Evolutionary conservation across 345 rosid species (phyloP), one percentile per base, ranked within the genome.

Genomic region (Excoecaria cochinchinensis): DNA sequence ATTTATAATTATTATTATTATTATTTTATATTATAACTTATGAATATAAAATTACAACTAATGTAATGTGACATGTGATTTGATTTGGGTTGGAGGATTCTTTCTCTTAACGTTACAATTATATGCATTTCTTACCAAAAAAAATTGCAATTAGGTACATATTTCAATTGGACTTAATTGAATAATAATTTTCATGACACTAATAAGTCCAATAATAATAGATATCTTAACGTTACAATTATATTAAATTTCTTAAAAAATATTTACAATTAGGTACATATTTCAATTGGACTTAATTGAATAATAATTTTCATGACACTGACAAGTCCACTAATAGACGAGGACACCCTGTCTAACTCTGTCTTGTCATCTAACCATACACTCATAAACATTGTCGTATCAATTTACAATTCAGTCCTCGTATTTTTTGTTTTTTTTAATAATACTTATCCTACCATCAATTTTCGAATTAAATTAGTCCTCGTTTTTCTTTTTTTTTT

Each of bases 281-380:
- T 31, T 31, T 1, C 31, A 31, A 2, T 31, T 31, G 31, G 31
- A 31, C 31, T 64, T 63, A 39, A 63, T 16, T 2, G 17, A 14
- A 17, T 17, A 63, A 63, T 31, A 25, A 31, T 63, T 44, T 44
- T 62, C 66, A 56, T 71, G 83, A 81, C 66, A 51, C 19, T 59
- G 59, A 79, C 52, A 11, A 63, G 76, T 78, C 83, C 78, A 64
- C 81, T 14, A 71, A 58, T 50, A 6, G 85, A 84, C 73, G 52
- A 36, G 2, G 86, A 86, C 82, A 67, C 63, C 39, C 82, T 39
- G 81, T 58, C 84, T 21, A 53, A 16, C 67, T 42, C 17, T 44
- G 19, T 48, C 3, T 8, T 7, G 19, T 38, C n/a, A 44, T 15
- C 55, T 12, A 3, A 42, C 11, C 60, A 25, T 25, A 6, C 31